Conservation (phyloP, 176 grass and related monocot genomes). For the Zoysia pacifica region DNA sequence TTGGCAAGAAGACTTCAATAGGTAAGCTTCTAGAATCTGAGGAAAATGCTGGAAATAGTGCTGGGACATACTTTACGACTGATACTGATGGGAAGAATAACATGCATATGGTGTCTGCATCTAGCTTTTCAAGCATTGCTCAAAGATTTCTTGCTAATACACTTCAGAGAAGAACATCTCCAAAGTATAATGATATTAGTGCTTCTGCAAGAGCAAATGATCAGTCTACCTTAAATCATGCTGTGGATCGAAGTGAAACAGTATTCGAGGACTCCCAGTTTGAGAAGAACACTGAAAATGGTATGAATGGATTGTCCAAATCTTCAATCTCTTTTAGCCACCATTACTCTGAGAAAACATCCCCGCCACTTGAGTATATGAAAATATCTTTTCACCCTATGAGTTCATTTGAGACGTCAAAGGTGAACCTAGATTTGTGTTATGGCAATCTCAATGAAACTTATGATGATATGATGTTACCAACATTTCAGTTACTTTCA, state of each 20-base stretch:
- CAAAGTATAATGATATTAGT: conserved; percentile 52
- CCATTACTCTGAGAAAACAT: conserved; percentile 72
- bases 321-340: conserved; percentile 45
- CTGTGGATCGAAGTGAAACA: conserved; percentile 27
- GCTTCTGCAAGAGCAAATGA: conserved; percentile 40
- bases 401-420: conserved; percentile 67
- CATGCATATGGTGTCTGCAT: conserved; percentile 52
- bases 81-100: conserved; percentile 42
- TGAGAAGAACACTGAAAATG: conserved; percentile 48
- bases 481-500: conserved; percentile 79
- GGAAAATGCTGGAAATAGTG: conserved; percentile 34
- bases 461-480: conserved; percentile 66
- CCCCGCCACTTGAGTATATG: conserved; percentile 93
- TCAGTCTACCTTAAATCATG: conserved; percentile 43
- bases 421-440: conserved; percentile 64
- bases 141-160: conserved; percentile 91
- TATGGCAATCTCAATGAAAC: conserved; percentile 54
- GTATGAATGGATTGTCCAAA: conserved; percentile 46
- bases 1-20: conserved; percentile 59
- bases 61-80: conserved; percentile 22
- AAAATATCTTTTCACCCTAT: conserved; percentile 89
- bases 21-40: conserved; percentile 55
- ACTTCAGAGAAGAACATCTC: conserved; percentile 78
- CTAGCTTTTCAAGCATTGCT: conserved; percentile 88
- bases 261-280: conserved; percentile 34